Percentiles rank a stretch among this genome's conserved stretches.
Evolutionary conservation across 768 basidiomycete genomes (phyloP).

Genomic region (Nidularia pulvinata): DNA sequence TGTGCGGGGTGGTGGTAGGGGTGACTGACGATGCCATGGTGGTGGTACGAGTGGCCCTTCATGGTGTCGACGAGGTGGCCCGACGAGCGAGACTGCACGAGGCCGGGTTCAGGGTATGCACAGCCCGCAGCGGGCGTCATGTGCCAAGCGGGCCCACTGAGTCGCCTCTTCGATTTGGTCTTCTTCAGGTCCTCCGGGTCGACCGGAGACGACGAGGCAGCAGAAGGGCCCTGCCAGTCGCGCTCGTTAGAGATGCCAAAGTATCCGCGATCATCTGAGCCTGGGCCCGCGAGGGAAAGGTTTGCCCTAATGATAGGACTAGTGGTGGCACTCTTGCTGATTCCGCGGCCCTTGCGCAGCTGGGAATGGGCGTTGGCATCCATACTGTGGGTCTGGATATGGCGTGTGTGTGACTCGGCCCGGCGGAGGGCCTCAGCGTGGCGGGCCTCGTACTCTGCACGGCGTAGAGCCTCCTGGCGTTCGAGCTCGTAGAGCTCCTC

Average conservation of each 20-base stretch:
- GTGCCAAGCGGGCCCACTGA: constrained; percentile 59
- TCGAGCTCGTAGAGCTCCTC: constrained; percentile 92
- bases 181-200: constrained; percentile 12
- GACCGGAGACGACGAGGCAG: not conserved
- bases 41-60: constrained; percentile 22
- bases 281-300: constrained; percentile 16
- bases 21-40: constrained; percentile 29
- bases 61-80: constrained; percentile 38
- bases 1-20: constrained; percentile 41
- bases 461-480: constrained; percentile 76
- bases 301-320: constrained; percentile 52
- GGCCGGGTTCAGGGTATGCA: constrained; percentile 19
- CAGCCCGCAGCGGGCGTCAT: constrained; percentile 39
- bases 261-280: constrained; percentile 39
- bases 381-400: constrained; percentile 19
- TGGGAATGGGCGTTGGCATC: constrained; percentile 14
- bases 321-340: constrained; percentile 69
- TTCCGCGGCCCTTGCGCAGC: constrained; percentile 11
- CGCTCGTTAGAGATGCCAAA: constrained; percentile 37
- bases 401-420: constrained; percentile 73
- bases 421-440: constrained; percentile 68
- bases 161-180: constrained; percentile 35
- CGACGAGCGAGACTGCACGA: constrained; percentile 37
- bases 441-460: constrained; percentile 85
- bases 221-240: constrained; percentile 24